Conservation (phyloP, 108 stramenopile genomes). For the Ochromonas danica region DNA sequence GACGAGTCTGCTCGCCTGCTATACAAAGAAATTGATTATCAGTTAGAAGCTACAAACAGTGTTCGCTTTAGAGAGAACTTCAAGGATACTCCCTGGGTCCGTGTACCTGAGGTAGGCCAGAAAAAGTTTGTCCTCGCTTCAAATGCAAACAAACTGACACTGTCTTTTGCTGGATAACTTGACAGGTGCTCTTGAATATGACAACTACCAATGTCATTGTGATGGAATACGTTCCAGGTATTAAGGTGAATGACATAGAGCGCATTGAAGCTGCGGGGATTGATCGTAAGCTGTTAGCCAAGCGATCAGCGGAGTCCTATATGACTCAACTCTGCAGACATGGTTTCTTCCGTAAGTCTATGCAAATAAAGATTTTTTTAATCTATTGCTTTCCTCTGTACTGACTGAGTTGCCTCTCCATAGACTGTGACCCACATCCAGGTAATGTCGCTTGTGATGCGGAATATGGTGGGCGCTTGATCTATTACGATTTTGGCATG, state of each 20-base stretch:
- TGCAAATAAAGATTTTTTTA: background rate
- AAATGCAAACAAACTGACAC: background rate
- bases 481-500: constrained; percentile 95
- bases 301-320: constrained; percentile 79
- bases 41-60: constrained; percentile 81
- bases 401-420: background rate
- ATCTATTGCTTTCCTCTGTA: background rate
- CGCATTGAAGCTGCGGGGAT: constrained; percentile 66
- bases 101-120: constrained; percentile 67
- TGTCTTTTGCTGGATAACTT: constrained; percentile 45
- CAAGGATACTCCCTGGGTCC: constrained; percentile 74
- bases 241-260: constrained; percentile 66
- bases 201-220: constrained; percentile 78
- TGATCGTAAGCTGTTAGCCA: constrained; percentile 69
- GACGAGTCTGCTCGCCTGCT: constrained; percentile 78
- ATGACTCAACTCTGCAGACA: constrained; percentile 75
- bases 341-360: constrained; percentile 77
- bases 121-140: background rate
- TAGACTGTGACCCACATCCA: constrained; percentile 65
- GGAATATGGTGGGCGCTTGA: constrained; percentile 55
- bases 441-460: constrained; percentile 70
- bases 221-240: constrained; percentile 85
- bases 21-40: constrained; percentile 90
- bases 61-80: constrained; percentile 79
- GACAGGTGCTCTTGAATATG: constrained; percentile 69